These are phyloP conservation scores for Avena atlantica DNA, from an alignment of 176 grass and related monocot genomes.

Conservation along the genomic window DNA sequence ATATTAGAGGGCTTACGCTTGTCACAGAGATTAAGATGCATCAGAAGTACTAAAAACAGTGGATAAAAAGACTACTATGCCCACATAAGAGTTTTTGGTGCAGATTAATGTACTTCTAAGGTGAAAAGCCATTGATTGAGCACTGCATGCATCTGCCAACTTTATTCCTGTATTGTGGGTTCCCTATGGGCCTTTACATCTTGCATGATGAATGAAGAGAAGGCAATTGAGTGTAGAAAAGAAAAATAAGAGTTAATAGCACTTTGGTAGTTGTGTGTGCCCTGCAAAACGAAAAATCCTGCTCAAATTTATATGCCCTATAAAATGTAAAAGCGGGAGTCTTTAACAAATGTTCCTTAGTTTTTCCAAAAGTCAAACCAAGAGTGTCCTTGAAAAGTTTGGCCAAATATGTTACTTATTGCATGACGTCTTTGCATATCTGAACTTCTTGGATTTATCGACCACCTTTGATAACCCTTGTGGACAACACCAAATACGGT, in stretches of 20 bases:
- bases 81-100: neutral
- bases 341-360: neutral
- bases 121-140: slow-evolving; percentile 1
- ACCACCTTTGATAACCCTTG: slow-evolving; percentile 11
- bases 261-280: neutral
- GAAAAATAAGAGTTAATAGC: slow-evolving; percentile 10
- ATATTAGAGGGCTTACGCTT: neutral
- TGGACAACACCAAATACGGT: slow-evolving; percentile 11
- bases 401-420: slow-evolving; percentile 18
- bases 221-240: neutral
- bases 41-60: neutral
- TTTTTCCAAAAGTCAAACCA: slow-evolving; percentile 7
- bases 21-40: slow-evolving; percentile 6
- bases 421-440: neutral
- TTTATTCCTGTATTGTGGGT: slow-evolving; percentile 3
- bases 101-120: slow-evolving; percentile 11
- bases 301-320: neutral
- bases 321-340: too few relatives aligned
- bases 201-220: neutral
- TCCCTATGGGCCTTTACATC: neutral
- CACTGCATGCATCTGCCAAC: slow-evolving; percentile 10
- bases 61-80: neutral
- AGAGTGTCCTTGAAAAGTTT: slow-evolving; percentile 7
- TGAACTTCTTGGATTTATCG: slow-evolving; percentile 17
- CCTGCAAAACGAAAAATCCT: neutral